phyloP scores from a whole-genome alignment of 2,329 filamentous ascomycete genomes.

The Dactylonectria estremocensis region DNA sequence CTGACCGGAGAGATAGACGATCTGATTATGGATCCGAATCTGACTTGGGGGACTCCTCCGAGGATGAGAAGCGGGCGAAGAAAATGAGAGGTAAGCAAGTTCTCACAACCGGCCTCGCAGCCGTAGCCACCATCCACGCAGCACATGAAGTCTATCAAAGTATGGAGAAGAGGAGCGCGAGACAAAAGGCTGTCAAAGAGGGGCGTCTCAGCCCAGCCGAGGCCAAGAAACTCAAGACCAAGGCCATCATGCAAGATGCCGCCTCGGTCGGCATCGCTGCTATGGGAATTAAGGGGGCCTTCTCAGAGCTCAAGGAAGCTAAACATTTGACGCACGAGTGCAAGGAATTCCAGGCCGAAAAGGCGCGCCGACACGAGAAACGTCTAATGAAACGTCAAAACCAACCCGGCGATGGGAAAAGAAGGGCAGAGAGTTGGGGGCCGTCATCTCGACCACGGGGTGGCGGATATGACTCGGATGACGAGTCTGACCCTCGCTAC shows the following conservation, averaged over 20 bases:
- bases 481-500: constrained; percentile 61
- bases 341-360: constrained; percentile 66
- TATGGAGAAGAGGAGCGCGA: constrained; percentile 69
- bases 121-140: constrained; percentile 73
- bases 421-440: constrained; percentile 62
- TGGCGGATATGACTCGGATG: constrained; percentile 56
- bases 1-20: constrained; percentile 56
- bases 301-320: constrained; percentile 70
- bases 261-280: constrained; percentile 73
- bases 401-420: constrained; percentile 52
- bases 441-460: constrained; percentile 58
- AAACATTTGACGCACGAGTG: constrained; percentile 65
- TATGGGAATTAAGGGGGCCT: constrained; percentile 70
- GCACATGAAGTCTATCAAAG: constrained; percentile 72
- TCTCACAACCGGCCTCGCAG: constrained; percentile 69
- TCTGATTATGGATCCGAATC: constrained; percentile 67
- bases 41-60: constrained; percentile 71
- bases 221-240: constrained; percentile 71
- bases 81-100: constrained; percentile 76
- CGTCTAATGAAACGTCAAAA: constrained; percentile 58
- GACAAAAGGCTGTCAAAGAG: constrained; percentile 68
- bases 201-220: constrained; percentile 66
- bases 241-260: constrained; percentile 70
- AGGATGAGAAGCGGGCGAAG: constrained; percentile 67
- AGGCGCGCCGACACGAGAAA: constrained; percentile 63